Percentiles rank a stretch among this genome's conserved stretches.
Evolutionary conservation across 768 basidiomycete genomes (phyloP).

Genomic region (Auricularia auricula-judae): DNA sequence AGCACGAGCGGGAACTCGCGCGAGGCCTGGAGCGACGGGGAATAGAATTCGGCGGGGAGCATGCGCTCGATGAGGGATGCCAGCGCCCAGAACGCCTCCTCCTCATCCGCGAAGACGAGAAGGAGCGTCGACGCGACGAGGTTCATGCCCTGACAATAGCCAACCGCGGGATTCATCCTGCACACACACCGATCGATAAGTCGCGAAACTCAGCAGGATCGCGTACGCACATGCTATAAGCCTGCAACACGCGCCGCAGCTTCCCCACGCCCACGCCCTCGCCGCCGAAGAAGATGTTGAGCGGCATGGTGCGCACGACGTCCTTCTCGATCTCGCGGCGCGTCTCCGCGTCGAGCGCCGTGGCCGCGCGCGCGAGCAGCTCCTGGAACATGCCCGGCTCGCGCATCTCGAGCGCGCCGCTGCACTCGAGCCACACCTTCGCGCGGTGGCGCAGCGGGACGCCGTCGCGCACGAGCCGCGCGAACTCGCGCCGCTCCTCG

Average conservation of each 20-base stretch:
- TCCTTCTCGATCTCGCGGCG: conserved; percentile 90
- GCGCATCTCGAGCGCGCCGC: conserved; percentile 81
- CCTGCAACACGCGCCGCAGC: conserved; percentile 76
- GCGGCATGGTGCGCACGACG: conserved; percentile 80
- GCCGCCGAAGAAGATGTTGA: conserved; percentile 94
- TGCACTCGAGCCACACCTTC: conserved; percentile 89
- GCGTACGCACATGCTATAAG: conserved; percentile 72
- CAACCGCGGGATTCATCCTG: conserved; percentile 85
- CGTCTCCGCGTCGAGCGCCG: conserved; percentile 17
- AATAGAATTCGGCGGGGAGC: conserved; percentile 88
- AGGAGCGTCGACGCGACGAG: conserved; percentile 90
- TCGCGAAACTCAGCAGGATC: not conserved
- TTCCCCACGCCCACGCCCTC: conserved; percentile 93
- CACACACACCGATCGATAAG: not conserved
- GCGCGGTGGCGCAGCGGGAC: conserved; percentile 82
- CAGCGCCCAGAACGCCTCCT: conserved; percentile 95
- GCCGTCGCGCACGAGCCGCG: conserved; percentile 67
- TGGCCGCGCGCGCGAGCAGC: conserved; percentile 46
- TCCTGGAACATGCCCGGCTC: conserved; percentile 89
- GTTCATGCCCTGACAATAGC: conserved; percentile 95
- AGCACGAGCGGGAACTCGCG: conserved; percentile 90
- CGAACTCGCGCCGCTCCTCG: conserved; percentile 71
- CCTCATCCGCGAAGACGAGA: conserved; percentile 87
- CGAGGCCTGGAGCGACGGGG: conserved; percentile 82
- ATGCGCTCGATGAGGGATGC: conserved; percentile 80